phyloP scores from a whole-genome alignment of 1,284 basidiomycete species.

The Lentinus polychrous region DNA sequence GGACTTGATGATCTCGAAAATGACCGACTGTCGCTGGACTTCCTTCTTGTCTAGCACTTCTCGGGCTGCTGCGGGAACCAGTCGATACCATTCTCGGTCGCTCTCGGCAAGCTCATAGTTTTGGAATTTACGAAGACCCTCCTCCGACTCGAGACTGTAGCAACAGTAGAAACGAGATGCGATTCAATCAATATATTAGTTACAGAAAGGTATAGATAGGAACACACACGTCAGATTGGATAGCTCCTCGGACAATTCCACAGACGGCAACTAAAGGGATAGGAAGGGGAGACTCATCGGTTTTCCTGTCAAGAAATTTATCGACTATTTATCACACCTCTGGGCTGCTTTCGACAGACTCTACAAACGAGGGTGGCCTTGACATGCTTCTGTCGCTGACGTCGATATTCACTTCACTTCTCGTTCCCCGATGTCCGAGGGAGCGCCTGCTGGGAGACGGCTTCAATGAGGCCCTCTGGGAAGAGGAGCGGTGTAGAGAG shows the following conservation, averaged over 20 bases:
- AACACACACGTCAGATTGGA: conserved; percentile 48
- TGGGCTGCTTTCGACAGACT: conserved; percentile 20
- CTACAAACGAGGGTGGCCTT: conserved; percentile 22
- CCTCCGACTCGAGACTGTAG: conserved; percentile 51
- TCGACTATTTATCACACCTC: conserved; percentile 17
- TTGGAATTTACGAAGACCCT: conserved; percentile 60
- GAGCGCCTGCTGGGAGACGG: conserved; percentile 18
- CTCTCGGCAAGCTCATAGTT: conserved; percentile 47
- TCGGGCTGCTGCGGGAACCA: conserved; percentile 63
- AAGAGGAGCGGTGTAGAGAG: conserved; percentile 42
- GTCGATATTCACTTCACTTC: conserved; percentile 30
- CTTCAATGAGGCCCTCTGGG: conserved; percentile 30
- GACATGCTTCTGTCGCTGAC: conserved; percentile 17
- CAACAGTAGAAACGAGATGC: not conserved
- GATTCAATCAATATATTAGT: conserved; percentile 3
- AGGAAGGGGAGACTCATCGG: no score
- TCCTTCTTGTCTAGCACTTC: conserved; percentile 65
- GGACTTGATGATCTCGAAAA: conserved; percentile 79
- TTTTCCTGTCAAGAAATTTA: no score
- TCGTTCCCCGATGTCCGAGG: conserved; percentile 31
- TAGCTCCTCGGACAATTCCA: conserved; percentile 39
- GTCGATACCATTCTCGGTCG: conserved; percentile 71
- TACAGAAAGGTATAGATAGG: conserved; percentile 10
- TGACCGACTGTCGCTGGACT: conserved; percentile 71
- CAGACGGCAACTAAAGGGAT: conserved; percentile 17